Evolutionary conservation across 768 basidiomycete genomes (phyloP).

Genomic region (Boletus rex-veris): DNA sequence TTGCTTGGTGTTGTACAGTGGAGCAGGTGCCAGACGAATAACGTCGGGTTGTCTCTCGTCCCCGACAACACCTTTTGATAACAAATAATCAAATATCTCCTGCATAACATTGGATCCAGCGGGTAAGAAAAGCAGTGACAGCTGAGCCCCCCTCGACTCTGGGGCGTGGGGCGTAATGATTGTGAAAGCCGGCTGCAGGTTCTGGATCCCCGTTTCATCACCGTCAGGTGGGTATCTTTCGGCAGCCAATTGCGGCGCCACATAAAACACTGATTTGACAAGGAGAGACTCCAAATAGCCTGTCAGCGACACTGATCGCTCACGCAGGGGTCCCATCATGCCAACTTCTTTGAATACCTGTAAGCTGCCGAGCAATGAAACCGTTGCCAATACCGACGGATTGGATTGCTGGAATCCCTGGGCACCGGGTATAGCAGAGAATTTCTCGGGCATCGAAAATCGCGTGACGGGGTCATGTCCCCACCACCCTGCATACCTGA

Average conservation of each 20-base stretch:
- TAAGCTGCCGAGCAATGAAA: constrained; percentile 79
- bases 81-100: constrained; percentile 57
- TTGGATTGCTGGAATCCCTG: constrained; percentile 97
- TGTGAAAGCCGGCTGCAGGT: constrained; percentile 59
- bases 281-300: constrained; percentile 65
- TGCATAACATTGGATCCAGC: constrained; percentile 59
- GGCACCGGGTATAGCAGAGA: constrained; percentile 83
- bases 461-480: constrained; percentile 86
- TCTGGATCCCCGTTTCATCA: constrained; percentile 12
- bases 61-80: constrained; percentile 75
- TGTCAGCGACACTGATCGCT: constrained; percentile 71
- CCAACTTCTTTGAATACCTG: constrained; percentile 76
- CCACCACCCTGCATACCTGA: constrained; percentile 96
- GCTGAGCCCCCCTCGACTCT: constrained; percentile 74
- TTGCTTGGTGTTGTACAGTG: constrained; percentile 79
- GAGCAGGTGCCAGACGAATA: constrained; percentile 81
- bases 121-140: constrained; percentile 81
- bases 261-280: constrained; percentile 58
- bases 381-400: constrained; percentile 76
- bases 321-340: constrained; percentile 64
- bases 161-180: constrained; percentile 82
- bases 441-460: constrained; percentile 84
- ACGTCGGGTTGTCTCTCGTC: constrained; percentile 92
- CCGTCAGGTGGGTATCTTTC: constrained; percentile 26
- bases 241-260: constrained; percentile 38